These are phyloP conservation scores for Mycena galopus DNA, from an alignment of 768 basidiomycete genomes.

Conservation along the genomic window DNA sequence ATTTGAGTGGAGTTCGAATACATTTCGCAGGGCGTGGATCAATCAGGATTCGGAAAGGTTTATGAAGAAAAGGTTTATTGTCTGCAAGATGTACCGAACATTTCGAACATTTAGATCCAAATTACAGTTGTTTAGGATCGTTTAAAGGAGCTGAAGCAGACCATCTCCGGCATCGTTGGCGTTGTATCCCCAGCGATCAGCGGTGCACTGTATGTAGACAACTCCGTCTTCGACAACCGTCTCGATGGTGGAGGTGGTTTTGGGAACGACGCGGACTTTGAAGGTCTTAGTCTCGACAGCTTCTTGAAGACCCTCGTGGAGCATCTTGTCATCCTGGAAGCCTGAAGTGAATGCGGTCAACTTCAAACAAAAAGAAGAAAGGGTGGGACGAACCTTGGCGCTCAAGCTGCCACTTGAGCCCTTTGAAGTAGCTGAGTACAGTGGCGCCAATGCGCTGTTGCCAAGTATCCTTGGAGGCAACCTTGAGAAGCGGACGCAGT, in stretches of 20 bases:
- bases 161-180: no score
- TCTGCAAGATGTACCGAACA: no score
- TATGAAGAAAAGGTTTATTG: no score
- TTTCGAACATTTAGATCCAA: no score
- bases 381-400: constrained; percentile 34
- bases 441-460: constrained; percentile 45
- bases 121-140: no score
- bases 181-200: neutral
- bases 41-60: no score
- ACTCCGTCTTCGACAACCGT: constrained; percentile 51
- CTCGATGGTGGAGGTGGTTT: constrained; percentile 47
- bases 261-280: constrained; percentile 53
- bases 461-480: no score
- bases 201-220: constrained; percentile 47
- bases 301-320: constrained; percentile 57
- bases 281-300: constrained; percentile 51
- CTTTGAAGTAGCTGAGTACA: constrained; percentile 48
- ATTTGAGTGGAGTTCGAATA: no score
- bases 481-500: no score
- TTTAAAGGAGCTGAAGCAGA: no score
- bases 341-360: constrained; percentile 28
- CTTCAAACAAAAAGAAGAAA: neutral
- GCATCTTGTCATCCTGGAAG: constrained; percentile 54
- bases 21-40: no score
- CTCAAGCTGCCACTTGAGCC: constrained; percentile 48